Conservation (phyloP, 371 early-diverging fungal genomes). For the Mucor ambiguus region DNA sequence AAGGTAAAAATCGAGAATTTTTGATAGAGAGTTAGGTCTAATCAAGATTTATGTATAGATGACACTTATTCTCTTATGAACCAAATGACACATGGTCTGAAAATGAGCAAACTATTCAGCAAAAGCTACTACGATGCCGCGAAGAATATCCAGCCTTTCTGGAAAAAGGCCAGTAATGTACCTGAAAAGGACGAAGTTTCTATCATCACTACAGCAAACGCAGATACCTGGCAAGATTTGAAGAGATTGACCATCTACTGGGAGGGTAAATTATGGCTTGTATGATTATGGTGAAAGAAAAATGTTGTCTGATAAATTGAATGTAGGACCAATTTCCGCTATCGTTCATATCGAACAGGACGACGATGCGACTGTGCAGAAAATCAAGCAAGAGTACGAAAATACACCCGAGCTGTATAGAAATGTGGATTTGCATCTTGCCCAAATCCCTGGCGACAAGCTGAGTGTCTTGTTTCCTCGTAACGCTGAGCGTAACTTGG, state of each 20-base stretch:
- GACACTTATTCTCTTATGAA: constrained; percentile 38
- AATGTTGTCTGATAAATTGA: not conserved
- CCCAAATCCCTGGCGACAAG: constrained; percentile 22
- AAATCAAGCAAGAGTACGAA: constrained; percentile 26
- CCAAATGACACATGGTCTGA: constrained; percentile 45
- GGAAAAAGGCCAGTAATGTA: constrained; percentile 32
- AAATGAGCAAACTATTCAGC: constrained; percentile 50
- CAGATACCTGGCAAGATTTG: constrained; percentile 43
- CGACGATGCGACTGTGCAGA: constrained; percentile 22
- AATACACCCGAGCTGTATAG: constrained; percentile 26
- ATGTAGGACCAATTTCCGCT: constrained; percentile 48
- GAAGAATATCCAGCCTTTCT: constrained; percentile 40
- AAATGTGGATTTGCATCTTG: constrained; percentile 45
- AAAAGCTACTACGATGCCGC: constrained; percentile 44
- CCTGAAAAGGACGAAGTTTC: constrained; percentile 38
- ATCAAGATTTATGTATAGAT: constrained; percentile 20
- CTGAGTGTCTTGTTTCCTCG: constrained; percentile 40
- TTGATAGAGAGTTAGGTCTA: not conserved
- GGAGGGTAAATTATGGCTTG: constrained; percentile 35
- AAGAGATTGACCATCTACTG: constrained; percentile 40
- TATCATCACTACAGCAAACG: constrained; percentile 41
- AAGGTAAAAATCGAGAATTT: constrained; percentile 26
- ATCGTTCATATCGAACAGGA: constrained; percentile 36
- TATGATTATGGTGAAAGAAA: not conserved
- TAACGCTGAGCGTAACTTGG: constrained; percentile 54